Base-by-base conservation (phyloP, 768 basidiomycete species). In the Fomitopsis pulvina region DNA sequence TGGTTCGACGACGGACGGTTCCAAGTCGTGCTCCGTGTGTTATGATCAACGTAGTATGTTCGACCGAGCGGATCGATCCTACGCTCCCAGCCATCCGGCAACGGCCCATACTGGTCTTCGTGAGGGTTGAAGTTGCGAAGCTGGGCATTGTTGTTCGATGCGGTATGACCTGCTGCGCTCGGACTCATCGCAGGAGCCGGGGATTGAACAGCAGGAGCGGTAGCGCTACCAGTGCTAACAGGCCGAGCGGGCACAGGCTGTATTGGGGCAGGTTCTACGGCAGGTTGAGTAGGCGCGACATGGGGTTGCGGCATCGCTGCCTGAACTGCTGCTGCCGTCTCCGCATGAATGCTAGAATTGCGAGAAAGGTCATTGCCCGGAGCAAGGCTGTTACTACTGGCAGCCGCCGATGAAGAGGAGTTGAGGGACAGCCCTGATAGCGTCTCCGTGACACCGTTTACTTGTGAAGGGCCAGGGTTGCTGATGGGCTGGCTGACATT, bases 41-140 rank as follows among this genome's bases (percentile, higher is more conserved):
- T 98, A 70, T 98, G 96, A 64, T 99, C 96, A 48, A 99, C 96
- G 65, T 98, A 99, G 66, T 99, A 99, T 6, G 92, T 95, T 49
- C 96, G 75, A 8, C 87, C 96, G 22, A 98, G 79, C 27, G 96
- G 94, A 69, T 99, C 96, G 48, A 94, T 90, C 40, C 96, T 88
- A 52, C 96, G 81, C 68, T 99, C 96, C 96, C 96, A 99, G 2
- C 93, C 92, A 24, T 74, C 67, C 2, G 96, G 95, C 21, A 99
- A 72, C 26, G 90, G 80, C 3, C 96, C 96, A 55, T 81, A 89
- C 59, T 97, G 93, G 69, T 99, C 96, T 41, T 92, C 88, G 53
- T 85, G 87, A 14, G 96, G 91, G 63, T 95, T 94, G 72, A 97
- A 96, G 63, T 92, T 93, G 59, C 83, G 82, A 63, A 79, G 78